Percentiles rank a stretch among this genome's conserved stretches.
These are phyloP conservation scores for Galeopsis tetrahit DNA, from an alignment of 257 asterid species.

Conservation along the genomic window DNA sequence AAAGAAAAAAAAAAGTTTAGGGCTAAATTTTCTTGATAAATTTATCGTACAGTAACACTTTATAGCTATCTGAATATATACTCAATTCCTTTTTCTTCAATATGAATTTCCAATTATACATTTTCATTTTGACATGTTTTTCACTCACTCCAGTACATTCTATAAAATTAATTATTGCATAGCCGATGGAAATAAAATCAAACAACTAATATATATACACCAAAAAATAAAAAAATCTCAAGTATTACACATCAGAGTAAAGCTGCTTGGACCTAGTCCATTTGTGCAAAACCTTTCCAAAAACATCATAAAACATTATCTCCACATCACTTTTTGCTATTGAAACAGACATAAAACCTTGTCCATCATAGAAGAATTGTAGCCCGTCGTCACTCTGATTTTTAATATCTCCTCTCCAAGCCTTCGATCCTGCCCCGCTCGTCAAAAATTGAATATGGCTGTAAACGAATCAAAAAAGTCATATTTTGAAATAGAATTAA, in stretches of 20 bases:
- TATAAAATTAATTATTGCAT: neutral
- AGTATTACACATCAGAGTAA: constrained; percentile 41
- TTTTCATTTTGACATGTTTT: neutral
- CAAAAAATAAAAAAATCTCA: neutral
- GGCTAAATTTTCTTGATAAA: too few relatives aligned
- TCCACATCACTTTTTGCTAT: constrained; percentile 45
- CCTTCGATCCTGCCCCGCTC: constrained; percentile 94
- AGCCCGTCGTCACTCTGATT: constrained; percentile 37
- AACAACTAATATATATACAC: neutral
- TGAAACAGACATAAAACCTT: constrained; percentile 82
- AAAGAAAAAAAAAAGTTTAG: too few relatives aligned
- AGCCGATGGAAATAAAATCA: neutral
- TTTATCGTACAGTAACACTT: too few relatives aligned
- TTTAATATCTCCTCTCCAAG: constrained; percentile 85
- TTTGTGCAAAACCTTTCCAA: constrained; percentile 55
- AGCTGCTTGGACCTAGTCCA: constrained; percentile 63
- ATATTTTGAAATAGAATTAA: neutral
- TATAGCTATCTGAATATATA: too few relatives aligned
- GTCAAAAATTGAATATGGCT: constrained; percentile 78
- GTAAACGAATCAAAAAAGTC: neutral
- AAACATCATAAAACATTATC: constrained; percentile 64
- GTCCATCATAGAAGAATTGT: constrained; percentile 77
- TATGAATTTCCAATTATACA: neutral
- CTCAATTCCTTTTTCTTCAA: neutral
- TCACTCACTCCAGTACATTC: neutral